A percentile compares a stretch with the other conserved stretches of the same genome.
phyloP scores from a whole-genome alignment of 2,329 filamentous ascomycete genomes.

The Fusarium floridanum region DNA sequence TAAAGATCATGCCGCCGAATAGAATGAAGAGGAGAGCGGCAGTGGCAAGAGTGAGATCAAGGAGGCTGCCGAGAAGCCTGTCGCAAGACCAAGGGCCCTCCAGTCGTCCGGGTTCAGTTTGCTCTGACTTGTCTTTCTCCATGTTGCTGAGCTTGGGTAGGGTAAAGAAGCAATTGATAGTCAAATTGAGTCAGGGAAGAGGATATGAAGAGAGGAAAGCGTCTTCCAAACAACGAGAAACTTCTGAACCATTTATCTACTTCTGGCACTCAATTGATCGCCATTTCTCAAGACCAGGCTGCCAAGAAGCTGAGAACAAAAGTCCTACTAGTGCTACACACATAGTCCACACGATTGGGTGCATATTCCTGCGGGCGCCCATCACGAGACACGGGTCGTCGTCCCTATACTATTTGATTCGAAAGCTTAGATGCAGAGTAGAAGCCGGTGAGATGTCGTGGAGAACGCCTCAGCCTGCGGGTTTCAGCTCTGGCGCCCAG shows the following conservation, averaged over 20 bases:
- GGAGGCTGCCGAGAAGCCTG: neutral
- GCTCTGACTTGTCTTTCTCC: neutral
- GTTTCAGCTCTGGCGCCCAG: neutral
- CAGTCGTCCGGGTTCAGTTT: neutral
- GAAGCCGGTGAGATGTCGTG: neutral
- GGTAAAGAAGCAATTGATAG: neutral
- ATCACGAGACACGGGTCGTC: neutral
- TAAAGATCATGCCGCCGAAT: neutral
- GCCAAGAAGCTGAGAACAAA: neutral
- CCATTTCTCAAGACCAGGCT: neutral
- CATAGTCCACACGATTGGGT: neutral
- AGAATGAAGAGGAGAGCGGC: neutral
- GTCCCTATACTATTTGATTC: neutral
- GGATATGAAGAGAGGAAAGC: neutral
- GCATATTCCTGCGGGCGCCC: neutral
- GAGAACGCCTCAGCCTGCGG: neutral
- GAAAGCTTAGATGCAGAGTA: neutral
- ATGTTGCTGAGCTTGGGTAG: neutral
- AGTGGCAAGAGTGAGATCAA: neutral
- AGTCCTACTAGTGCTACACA: neutral
- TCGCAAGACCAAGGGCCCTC: neutral
- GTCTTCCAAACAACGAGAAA: neutral
- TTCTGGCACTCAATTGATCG: neutral
- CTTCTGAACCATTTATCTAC: neutral
- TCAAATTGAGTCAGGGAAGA: neutral